Conservation (phyloP, 2,329 filamentous ascomycete species). For the Diaporthe aspalathi region DNA sequence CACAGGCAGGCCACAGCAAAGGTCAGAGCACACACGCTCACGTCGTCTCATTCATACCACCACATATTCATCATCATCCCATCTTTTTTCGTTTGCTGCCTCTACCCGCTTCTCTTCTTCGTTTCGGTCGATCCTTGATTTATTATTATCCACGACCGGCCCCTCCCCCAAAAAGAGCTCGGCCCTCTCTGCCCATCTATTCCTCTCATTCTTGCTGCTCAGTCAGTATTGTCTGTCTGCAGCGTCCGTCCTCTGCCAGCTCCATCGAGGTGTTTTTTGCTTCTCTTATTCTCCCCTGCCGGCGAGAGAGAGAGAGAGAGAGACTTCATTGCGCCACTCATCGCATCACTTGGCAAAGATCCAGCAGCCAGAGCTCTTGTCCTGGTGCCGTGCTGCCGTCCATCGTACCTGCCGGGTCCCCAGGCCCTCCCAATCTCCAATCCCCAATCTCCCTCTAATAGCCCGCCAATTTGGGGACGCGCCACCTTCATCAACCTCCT, state of each 20-base stretch:
- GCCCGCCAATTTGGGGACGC: conserved; percentile 13
- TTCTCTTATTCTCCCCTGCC: background rate
- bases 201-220: conserved; percentile 17
- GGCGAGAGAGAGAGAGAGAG: background rate
- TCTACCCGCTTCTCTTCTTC: conserved; percentile 20
- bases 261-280: background rate
- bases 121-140: conserved; percentile 12
- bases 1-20: too few species aligned
- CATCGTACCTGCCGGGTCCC: conserved; percentile 7
- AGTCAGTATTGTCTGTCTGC: too few species aligned
- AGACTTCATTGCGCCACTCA: conserved; percentile 19
- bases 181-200: background rate
- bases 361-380: conserved; percentile 13
- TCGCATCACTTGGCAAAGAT: conserved; percentile 9
- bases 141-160: conserved; percentile 20
- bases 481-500: conserved; percentile 18
- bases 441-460: conserved; percentile 29
- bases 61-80: conserved; percentile 7
- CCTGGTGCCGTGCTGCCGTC: conserved; percentile 20
- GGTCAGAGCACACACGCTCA: too few species aligned
- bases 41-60: background rate
- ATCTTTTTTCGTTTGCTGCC: background rate
- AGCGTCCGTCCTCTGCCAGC: background rate
- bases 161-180: background rate
- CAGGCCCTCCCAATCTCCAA: conserved; percentile 33